Evolutionary conservation across 164 flowering plant genomes (phyloP).

Genomic region (Tetrastigma voinierianum): DNA sequence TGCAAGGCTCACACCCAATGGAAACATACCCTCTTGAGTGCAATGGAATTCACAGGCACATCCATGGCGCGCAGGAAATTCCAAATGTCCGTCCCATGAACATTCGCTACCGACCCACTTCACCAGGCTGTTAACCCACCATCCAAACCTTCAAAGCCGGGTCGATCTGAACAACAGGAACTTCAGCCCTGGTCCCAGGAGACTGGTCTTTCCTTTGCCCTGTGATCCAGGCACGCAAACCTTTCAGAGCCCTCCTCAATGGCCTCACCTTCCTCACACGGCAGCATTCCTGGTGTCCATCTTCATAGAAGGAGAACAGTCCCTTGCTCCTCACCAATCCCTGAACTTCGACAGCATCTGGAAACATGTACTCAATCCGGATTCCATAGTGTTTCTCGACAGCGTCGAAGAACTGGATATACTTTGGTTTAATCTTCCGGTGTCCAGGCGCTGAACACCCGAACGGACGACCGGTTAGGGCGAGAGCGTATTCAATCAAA

Average conservation of each 20-base stretch:
- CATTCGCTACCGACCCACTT: constrained; percentile 96
- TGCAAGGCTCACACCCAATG: constrained; percentile 97
- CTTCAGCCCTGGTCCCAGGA: constrained; percentile 74
- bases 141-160: constrained; percentile 86
- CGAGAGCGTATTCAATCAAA: constrained; percentile 87
- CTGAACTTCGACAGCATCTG: constrained; percentile 93
- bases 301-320: constrained; percentile 85
- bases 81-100: constrained; percentile 73
- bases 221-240: constrained; percentile 85
- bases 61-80: constrained; percentile 79
- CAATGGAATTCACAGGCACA: constrained; percentile 83
- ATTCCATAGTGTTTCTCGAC: constrained; percentile 87
- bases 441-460: constrained; percentile 96
- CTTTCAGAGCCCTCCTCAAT: constrained; percentile 81
- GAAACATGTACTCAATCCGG: constrained; percentile 91
- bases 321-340: constrained; percentile 86
- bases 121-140: constrained; percentile 86
- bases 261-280: constrained; percentile 94
- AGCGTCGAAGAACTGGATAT: constrained; percentile 59
- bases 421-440: constrained; percentile 95
- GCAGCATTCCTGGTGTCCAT: constrained; percentile 99
- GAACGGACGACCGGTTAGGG: constrained; percentile 85
- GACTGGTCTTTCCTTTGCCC: constrained; percentile 88
- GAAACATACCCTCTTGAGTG: constrained; percentile 83
- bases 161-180: constrained; percentile 90